These are phyloP conservation scores for Fusarium agapanthi DNA, from an alignment of 2,329 filamentous ascomycete genomes.

Conservation along the genomic window DNA sequence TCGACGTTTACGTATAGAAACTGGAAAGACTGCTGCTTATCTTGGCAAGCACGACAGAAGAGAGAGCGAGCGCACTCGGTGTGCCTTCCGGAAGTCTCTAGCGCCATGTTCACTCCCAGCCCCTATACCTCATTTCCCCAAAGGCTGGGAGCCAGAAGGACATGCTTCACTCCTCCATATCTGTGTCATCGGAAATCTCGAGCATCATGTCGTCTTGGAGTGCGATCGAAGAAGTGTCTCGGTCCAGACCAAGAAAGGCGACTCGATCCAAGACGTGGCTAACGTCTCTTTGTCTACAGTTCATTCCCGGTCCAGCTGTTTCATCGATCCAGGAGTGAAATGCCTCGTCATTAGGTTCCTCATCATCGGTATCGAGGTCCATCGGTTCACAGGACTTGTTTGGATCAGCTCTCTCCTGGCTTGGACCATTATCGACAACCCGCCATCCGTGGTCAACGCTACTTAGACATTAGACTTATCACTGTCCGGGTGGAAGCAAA, in stretches of 20 bases:
- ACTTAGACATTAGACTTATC: neutral
- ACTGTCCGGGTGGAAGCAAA: neutral
- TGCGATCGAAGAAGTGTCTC: too few relatives aligned
- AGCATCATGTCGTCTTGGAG: neutral
- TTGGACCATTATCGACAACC: too few relatives aligned
- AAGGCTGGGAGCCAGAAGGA: neutral
- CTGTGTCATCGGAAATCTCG: neutral
- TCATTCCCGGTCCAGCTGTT: neutral
- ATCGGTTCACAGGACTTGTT: neutral
- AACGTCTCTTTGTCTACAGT: neutral
- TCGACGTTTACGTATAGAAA: neutral
- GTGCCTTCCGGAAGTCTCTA: neutral
- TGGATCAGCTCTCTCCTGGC: neutral
- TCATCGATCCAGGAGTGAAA: neutral
- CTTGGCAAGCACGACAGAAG: neutral
- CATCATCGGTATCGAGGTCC: neutral
- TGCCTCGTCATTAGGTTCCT: neutral
- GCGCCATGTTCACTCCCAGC: neutral
- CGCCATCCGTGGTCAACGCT: neutral
- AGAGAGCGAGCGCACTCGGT: neutral
- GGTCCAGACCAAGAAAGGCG: neutral
- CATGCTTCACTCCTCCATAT: neutral
- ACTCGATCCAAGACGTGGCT: neutral
- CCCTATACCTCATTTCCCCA: neutral
- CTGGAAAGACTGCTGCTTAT: neutral